Percentiles rank a stretch among this genome's conserved stretches.
phyloP scores from a whole-genome alignment of 306 rosid genomes.

The Cicer cuneatum region DNA sequence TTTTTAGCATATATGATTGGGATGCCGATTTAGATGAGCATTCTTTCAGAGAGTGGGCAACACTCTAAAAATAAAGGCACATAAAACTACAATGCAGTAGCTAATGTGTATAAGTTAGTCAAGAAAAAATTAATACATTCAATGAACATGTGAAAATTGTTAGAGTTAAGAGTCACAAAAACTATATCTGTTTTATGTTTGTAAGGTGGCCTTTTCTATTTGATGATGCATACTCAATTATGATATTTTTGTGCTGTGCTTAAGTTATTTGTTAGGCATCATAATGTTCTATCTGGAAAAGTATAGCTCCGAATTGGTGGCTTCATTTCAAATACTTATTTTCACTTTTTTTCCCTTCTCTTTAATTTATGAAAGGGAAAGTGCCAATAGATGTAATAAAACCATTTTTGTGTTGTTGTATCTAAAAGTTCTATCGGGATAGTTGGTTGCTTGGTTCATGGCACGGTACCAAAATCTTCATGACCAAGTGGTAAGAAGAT shows the following conservation, averaged over 20 bases:
- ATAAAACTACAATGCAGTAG: background rate
- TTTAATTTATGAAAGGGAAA: constrained; percentile 14
- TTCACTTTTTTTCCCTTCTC: background rate
- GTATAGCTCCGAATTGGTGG: constrained; percentile 1
- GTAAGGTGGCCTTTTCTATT: constrained; percentile 5
- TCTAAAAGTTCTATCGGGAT: background rate
- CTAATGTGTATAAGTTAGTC: constrained; percentile 8
- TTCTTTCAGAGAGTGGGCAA: constrained; percentile 7
- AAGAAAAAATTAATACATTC: constrained; percentile 4
- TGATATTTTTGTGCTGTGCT: constrained; percentile 9
- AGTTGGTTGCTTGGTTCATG: constrained; percentile 5
- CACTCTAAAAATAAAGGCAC: constrained; percentile 5
- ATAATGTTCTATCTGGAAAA: constrained; percentile 9
- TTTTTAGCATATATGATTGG: constrained; percentile 16
- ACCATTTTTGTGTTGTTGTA: background rate
- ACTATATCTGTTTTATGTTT: constrained; percentile 4
- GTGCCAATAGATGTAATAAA: constrained; percentile 9
- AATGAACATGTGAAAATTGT: constrained; percentile 21
- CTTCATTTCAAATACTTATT: constrained; percentile 9
- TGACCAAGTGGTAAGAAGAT: background rate
- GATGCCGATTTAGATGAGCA: background rate
- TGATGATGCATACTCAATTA: constrained; percentile 9
- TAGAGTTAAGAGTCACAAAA: background rate
- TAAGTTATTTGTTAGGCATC: constrained; percentile 8
- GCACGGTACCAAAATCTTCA: background rate